Percentiles rank a stretch among this genome's conserved stretches.
phyloP scores from a whole-genome alignment of 345 rosid species.

The Aegle marmelos region DNA sequence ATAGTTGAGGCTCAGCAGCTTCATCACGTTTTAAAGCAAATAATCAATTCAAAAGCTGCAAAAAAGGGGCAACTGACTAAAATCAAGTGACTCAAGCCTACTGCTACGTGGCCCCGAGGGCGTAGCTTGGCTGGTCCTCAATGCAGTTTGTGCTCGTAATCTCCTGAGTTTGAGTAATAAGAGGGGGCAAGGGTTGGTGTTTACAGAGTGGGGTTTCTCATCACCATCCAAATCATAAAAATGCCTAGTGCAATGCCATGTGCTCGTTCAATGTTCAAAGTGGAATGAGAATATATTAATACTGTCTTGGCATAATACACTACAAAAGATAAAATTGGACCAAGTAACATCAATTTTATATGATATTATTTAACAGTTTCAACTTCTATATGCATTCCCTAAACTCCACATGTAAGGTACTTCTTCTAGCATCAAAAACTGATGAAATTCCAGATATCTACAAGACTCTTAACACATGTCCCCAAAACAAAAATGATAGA shows the following conservation, averaged over 20 bases:
- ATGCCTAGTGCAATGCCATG: background rate
- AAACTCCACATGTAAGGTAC: background rate
- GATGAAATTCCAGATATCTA: too few species aligned
- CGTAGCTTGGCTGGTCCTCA: too few species aligned
- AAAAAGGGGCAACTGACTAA: background rate
- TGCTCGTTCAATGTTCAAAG: too few species aligned
- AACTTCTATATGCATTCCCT: background rate
- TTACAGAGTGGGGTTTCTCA: too few species aligned
- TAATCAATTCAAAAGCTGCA: background rate
- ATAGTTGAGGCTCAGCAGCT: conserved; percentile 3
- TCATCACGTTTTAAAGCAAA: background rate
- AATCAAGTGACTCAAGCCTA: background rate
- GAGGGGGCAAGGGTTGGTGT: too few species aligned
- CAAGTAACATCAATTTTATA: background rate
- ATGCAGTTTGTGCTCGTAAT: too few species aligned
- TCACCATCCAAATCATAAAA: too few species aligned
- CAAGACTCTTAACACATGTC: background rate
- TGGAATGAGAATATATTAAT: background rate
- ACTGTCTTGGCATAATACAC: background rate
- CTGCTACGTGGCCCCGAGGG: background rate
- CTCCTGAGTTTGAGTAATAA: too few species aligned
- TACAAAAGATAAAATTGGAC: background rate
- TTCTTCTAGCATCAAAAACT: background rate
- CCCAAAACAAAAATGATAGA: background rate
- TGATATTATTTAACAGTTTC: background rate